phyloP scores from a whole-genome alignment of 2,329 filamentous ascomycete genomes.

The Ambrosiella xylebori region DNA sequence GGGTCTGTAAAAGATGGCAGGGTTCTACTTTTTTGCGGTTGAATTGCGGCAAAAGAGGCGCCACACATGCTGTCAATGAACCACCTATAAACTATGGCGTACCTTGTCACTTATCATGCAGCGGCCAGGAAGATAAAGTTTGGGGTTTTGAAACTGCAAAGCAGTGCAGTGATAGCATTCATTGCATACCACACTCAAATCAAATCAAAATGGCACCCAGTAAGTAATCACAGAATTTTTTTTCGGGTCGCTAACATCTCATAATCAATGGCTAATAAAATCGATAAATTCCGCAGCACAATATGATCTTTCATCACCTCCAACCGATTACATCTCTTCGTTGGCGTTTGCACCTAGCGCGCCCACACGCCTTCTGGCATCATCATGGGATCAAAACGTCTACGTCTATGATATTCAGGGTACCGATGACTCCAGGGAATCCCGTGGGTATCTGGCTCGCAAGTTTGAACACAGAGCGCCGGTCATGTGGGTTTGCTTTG shows the following conservation, averaged over 20 bases:
- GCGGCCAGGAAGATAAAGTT: not conserved
- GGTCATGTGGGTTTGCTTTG: conserved; percentile 83
- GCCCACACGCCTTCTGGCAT: conserved; percentile 64
- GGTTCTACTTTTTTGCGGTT: not conserved
- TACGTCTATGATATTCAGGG: conserved; percentile 65
- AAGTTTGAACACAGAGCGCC: conserved; percentile 70
- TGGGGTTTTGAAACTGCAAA: not conserved
- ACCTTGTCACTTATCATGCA: not conserved
- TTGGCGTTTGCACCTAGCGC: conserved; percentile 68
- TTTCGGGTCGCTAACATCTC: not conserved
- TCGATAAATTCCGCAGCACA: conserved; percentile 37
- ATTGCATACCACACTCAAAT: not conserved
- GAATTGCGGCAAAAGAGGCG: no score
- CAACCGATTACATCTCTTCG: conserved; percentile 72
- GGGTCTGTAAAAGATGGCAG: not conserved
- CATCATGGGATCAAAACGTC: conserved; percentile 85
- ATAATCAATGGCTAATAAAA: not conserved
- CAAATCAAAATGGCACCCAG: conserved; percentile 12
- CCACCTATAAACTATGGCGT: no score
- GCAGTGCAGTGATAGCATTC: not conserved
- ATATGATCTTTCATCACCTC: conserved; percentile 68
- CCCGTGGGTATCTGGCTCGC: conserved; percentile 44
- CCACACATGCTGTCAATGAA: no score
- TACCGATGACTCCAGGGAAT: conserved; percentile 28
- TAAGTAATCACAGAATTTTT: conserved; percentile 1